These are phyloP conservation scores for Terana coerulea DNA, from an alignment of 768 basidiomycete species.

Conservation along the genomic window DNA sequence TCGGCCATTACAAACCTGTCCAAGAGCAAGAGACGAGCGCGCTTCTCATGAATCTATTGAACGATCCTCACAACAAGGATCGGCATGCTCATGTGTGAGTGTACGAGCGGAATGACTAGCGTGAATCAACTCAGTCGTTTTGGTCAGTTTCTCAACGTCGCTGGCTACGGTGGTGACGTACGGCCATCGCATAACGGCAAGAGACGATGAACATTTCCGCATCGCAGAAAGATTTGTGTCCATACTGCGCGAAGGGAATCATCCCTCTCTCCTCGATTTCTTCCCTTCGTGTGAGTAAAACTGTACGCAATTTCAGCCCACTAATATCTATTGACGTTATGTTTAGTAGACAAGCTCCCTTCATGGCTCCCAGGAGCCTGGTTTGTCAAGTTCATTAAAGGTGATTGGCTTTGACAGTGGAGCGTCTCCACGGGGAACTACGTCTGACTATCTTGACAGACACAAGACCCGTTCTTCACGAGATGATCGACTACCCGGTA, in stretches of 20 bases:
- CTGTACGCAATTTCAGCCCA: no score
- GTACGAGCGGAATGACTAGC: no score
- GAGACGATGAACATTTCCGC: conserved; percentile 27
- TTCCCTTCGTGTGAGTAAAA: background rate
- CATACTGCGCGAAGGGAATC: no score
- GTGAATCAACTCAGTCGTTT: no score
- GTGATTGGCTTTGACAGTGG: no score
- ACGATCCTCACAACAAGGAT: conserved; percentile 23
- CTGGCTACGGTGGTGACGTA: conserved; percentile 29
- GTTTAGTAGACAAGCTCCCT: background rate
- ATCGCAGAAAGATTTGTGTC: conserved; percentile 22
- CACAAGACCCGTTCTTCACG: background rate
- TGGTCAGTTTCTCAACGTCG: conserved; percentile 20
- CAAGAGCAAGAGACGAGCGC: conserved; percentile 24
- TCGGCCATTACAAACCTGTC: conserved; percentile 18
- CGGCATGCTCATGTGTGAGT: background rate
- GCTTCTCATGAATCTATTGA: conserved; percentile 23
- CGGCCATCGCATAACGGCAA: conserved; percentile 25
- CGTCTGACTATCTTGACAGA: background rate
- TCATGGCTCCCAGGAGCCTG: conserved; percentile 7
- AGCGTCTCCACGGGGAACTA: no score
- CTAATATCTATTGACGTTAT: no score
- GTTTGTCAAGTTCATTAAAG: background rate
- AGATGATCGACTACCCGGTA: conserved; percentile 4
- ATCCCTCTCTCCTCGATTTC: background rate